These are phyloP conservation scores for Podaxis sp. DNA, from an alignment of 768 basidiomycete genomes.

Conservation along the genomic window DNA sequence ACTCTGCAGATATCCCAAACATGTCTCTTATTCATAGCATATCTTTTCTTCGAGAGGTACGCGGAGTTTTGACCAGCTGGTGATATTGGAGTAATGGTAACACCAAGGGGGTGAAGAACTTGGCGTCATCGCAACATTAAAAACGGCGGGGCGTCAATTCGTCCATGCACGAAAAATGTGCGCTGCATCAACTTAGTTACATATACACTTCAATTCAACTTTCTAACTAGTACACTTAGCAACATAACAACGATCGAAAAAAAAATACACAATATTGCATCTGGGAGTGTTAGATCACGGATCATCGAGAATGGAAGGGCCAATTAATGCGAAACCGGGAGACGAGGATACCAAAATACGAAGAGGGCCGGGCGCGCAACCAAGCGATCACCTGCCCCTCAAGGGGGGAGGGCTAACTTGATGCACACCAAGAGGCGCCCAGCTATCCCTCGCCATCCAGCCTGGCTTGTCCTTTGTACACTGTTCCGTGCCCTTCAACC, in stretches of 20 bases:
- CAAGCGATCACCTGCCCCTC: background rate
- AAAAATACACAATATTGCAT: background rate
- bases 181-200: background rate
- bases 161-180: background rate
- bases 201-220: background rate
- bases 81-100: too few species aligned
- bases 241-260: background rate
- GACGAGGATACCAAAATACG: background rate
- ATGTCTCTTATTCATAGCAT: too few species aligned
- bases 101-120: too few species aligned
- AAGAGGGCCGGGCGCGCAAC: background rate
- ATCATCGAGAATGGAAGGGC: background rate
- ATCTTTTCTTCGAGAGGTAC: too few species aligned
- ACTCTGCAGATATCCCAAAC: too few species aligned
- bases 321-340: background rate
- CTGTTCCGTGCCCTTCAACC: conserved; percentile 7
- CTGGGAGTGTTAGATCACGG: background rate
- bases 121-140: too few species aligned
- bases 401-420: background rate
- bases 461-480: conserved; percentile 9
- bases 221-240: background rate
- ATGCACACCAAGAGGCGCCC: background rate
- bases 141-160: too few species aligned
- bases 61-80: too few species aligned
- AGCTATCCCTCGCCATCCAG: conserved; percentile 2